Evolutionary conservation across 2,329 filamentous ascomycete genomes (phyloP).

Genomic region (Calonectria pauciramosa): DNA sequence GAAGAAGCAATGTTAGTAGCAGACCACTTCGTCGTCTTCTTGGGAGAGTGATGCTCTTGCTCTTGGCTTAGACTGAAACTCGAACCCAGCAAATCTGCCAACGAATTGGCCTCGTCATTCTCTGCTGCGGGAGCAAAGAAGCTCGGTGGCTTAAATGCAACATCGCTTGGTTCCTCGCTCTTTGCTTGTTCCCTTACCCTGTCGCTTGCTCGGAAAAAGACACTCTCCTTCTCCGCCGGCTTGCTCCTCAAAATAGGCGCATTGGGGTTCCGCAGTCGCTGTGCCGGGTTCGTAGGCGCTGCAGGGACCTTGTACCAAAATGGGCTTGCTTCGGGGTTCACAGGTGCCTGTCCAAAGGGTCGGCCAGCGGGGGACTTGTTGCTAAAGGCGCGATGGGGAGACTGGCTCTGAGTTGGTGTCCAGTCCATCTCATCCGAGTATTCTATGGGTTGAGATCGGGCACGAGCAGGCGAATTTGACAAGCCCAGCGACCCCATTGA

Average conservation of each 20-base stretch:
- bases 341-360: constrained; percentile 61
- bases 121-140: constrained; percentile 66
- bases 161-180: constrained; percentile 37
- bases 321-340: constrained; percentile 61
- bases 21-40: not conserved
- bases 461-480: constrained; percentile 32
- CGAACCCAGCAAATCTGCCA: constrained; percentile 60
- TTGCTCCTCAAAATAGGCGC: constrained; percentile 65
- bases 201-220: constrained; percentile 62
- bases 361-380: constrained; percentile 55
- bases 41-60: constrained; percentile 21
- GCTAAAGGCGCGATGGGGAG: constrained; percentile 66
- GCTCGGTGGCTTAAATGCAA: constrained; percentile 70
- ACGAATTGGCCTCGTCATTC: constrained; percentile 57
- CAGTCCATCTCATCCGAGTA: constrained; percentile 80
- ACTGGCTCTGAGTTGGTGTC: constrained; percentile 68
- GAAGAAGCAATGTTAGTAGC: not conserved
- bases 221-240: constrained; percentile 60
- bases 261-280: constrained; percentile 72
- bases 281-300: constrained; percentile 76
- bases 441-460: constrained; percentile 38
- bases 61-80: constrained; percentile 58
- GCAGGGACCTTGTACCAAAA: constrained; percentile 81
- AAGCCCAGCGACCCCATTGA: constrained; percentile 36
- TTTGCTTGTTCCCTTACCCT: constrained; percentile 25